Percentiles rank a stretch among this genome's conserved stretches.
These are phyloP conservation scores for Thalassiosira mediterranea DNA, from an alignment of 352 stramenopile species.

Conservation along the genomic window DNA sequence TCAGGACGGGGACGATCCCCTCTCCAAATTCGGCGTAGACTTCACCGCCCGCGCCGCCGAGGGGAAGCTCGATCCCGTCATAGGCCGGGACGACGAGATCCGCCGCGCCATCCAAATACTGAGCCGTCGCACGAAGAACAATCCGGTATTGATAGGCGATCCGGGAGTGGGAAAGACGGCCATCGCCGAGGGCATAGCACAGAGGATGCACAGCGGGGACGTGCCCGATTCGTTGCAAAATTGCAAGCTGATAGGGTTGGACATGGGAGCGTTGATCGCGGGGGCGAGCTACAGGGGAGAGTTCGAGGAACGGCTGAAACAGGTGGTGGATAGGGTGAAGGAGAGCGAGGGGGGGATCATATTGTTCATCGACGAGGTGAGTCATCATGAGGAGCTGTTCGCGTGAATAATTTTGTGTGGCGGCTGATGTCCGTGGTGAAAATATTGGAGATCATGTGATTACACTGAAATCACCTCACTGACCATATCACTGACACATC, in stretches of 20 bases:
- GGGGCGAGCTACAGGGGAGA: conserved; percentile 91
- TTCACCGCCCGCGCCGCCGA: conserved; percentile 72
- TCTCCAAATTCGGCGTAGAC: conserved; percentile 71
- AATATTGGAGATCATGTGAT: too few relatives aligned
- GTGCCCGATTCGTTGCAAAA: too few relatives aligned
- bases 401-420: too few relatives aligned
- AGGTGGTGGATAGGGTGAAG: conserved; percentile 91
- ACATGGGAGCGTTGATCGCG: conserved; percentile 94
- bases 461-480: too few relatives aligned
- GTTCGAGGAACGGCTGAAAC: conserved; percentile 97
- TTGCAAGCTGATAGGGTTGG: conserved; percentile 89
- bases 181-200: conserved; percentile 91
- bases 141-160: conserved; percentile 78
- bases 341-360: conserved; percentile 92
- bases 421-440: too few relatives aligned
- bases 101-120: conserved; percentile 67
- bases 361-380: conserved; percentile 95
- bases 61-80: conserved; percentile 70
- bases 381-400: too few relatives aligned
- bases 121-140: conserved; percentile 76
- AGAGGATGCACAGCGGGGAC: conserved; percentile 85
- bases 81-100: conserved; percentile 75
- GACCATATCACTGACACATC: too few relatives aligned
- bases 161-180: conserved; percentile 93
- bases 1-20: too few relatives aligned